Base-by-base conservation (phyloP, 2,329 filamentous ascomycete genomes). In the Alternaria burnsii region DNA sequence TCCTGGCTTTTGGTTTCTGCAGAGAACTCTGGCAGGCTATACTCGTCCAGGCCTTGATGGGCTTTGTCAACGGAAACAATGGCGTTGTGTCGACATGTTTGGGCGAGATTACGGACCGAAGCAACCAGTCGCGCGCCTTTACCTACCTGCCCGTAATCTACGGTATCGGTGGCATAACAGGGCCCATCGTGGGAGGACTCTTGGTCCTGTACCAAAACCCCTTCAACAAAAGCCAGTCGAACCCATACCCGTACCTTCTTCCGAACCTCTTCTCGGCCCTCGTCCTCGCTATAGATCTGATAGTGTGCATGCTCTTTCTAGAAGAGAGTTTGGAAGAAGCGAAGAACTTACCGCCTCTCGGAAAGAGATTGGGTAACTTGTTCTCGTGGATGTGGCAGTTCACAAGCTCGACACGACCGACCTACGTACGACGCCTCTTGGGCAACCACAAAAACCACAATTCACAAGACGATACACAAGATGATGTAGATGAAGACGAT, bases 71-170 rank as follows among this genome's bases (percentile, higher is more conserved):
- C 77, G 95, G 95, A 53, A 99, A 99, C 72, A 93, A 95, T 30
- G 94, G 93, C 5, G 89, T 97, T 12, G 93, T 99, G 14, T 94
- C 93, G 8, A 97, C 95, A 0, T 97, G 94, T 50, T 79, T 99
- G 50, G 95, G 95, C 41, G 95, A 99, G 78, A 91, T 99, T 53
- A 99, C 95, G 2, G 94, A 98, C 75, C 88, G 93, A 55, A 95
- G 91, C 65, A 99, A 99, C 77, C 95, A 99, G 83, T 95, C 92
- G 73, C 87, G 87, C 54, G 95, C 93, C 0, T 99, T 99, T 72
- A 95, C 92, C 2, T 99, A 97, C 81, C 83, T 99, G 42, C 95
- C 95, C 0, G 91, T 98, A 40, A 90, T 98, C n/a, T 99, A 99
- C 78, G 94, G 94, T 4, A 83, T 99, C 34, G 95, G 95, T 18